Evolutionary conservation across 257 asterid genomes (phyloP).

Genomic region (Phtheirospermum japonicum): DNA sequence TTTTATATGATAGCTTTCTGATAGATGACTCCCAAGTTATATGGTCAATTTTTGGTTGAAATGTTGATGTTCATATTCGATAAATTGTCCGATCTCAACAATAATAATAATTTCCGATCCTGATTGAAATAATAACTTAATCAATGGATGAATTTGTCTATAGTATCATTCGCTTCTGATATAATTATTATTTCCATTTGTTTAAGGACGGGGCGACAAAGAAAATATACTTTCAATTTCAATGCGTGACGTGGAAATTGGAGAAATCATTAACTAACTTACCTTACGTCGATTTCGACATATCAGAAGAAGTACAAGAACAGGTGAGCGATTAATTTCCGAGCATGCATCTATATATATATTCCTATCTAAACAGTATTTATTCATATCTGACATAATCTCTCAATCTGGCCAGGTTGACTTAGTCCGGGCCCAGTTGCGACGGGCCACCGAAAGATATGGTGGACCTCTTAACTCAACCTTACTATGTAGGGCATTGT

Average conservation of each 20-base stretch:
- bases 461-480: constrained; percentile 67
- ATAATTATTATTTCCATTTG: constrained; percentile 2
- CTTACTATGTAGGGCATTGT: constrained; percentile 51
- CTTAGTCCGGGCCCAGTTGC: constrained; percentile 65
- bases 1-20: no score
- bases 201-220: constrained; percentile 59
- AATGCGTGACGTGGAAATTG: constrained; percentile 83
- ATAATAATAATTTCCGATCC: no score
- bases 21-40: no score
- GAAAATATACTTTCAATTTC: constrained; percentile 72
- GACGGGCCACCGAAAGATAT: constrained; percentile 82
- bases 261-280: constrained; percentile 67
- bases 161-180: constrained; percentile 24
- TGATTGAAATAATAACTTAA: background rate
- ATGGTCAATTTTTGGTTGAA: no score
- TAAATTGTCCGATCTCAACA: no score
- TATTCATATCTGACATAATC: constrained; percentile 23
- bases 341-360: constrained; percentile 13
- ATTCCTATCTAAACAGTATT: background rate
- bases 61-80: no score
- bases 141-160: constrained; percentile 3
- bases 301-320: constrained; percentile 93
- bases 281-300: constrained; percentile 62
- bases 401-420: constrained; percentile 48
- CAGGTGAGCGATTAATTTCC: constrained; percentile 52